A percentile compares a stretch with the other conserved stretches of the same genome.
Conservation (phyloP, 2,329 filamentous ascomycete genomes). For the Pseudogymnoascus pannorum region DNA sequence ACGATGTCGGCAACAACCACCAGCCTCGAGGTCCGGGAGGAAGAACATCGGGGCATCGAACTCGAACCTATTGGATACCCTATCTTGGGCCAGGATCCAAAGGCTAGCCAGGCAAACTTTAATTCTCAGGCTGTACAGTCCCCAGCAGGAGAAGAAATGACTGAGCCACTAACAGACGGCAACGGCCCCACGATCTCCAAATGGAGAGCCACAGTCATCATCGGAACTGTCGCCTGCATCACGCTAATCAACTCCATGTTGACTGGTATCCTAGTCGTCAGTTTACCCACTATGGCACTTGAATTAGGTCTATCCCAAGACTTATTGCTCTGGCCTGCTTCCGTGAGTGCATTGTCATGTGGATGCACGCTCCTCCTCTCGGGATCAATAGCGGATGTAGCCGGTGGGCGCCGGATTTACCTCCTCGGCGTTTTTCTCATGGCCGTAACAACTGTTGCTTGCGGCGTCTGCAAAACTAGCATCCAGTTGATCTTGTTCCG, state of each 20-base stretch:
- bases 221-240: constrained; percentile 18
- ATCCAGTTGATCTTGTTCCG: constrained; percentile 41
- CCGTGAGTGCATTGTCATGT: constrained; percentile 33
- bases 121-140: neutral
- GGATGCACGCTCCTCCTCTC: constrained; percentile 40
- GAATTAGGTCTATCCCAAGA: constrained; percentile 27
- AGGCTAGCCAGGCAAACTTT: neutral
- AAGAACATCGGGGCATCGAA: constrained; percentile 10
- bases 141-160: constrained; percentile 4
- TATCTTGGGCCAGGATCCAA: neutral
- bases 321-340: constrained; percentile 26
- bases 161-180: constrained; percentile 5
- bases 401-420: constrained; percentile 40
- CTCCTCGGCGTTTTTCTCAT: constrained; percentile 38
- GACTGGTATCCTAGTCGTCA: constrained; percentile 33
- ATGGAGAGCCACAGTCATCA: constrained; percentile 16
- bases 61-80: constrained; percentile 13
- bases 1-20: constrained; percentile 6
- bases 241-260: constrained; percentile 25
- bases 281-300: constrained; percentile 34
- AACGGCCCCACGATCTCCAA: constrained; percentile 12
- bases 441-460: constrained; percentile 37
- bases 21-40: neutral
- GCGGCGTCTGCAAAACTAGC: constrained; percentile 33
- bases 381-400: constrained; percentile 42